phyloP scores from a whole-genome alignment of 306 rosid species.

The Trifolium dubium region DNA sequence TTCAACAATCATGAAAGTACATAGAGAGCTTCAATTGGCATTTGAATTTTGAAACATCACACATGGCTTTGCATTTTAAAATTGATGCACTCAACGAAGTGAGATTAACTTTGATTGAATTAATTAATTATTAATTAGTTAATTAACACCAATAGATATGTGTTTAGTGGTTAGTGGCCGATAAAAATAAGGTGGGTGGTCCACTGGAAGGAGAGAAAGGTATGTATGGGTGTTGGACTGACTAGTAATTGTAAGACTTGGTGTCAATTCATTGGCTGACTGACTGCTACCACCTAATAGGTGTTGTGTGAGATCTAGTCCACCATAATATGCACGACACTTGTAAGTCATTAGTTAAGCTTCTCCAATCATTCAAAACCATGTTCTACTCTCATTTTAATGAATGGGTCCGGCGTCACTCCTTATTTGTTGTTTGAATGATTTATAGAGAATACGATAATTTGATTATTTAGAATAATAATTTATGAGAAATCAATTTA shows the following conservation, averaged over 20 bases:
- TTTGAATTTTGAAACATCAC: conserved; percentile 29
- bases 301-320: neutral
- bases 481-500: too few species aligned
- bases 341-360: neutral
- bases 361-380: neutral
- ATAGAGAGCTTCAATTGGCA: neutral
- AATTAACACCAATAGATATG: neutral
- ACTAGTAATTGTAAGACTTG: neutral
- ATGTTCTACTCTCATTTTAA: neutral
- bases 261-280: conserved; percentile 27
- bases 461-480: too few species aligned
- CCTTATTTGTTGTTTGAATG: too few species aligned
- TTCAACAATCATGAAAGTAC: neutral
- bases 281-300: neutral
- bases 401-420: too few species aligned
- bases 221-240: neutral
- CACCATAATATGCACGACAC: neutral
- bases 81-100: neutral
- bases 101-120: neutral
- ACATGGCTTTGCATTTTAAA: neutral
- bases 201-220: neutral
- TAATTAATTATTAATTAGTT: neutral
- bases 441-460: too few species aligned
- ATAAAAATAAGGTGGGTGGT: neutral
- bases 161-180: neutral